A percentile compares a stretch with the other conserved stretches of the same genome.
Conservation (phyloP, 2,329 filamentous ascomycete genomes). For the Verticillium klebahnii region DNA sequence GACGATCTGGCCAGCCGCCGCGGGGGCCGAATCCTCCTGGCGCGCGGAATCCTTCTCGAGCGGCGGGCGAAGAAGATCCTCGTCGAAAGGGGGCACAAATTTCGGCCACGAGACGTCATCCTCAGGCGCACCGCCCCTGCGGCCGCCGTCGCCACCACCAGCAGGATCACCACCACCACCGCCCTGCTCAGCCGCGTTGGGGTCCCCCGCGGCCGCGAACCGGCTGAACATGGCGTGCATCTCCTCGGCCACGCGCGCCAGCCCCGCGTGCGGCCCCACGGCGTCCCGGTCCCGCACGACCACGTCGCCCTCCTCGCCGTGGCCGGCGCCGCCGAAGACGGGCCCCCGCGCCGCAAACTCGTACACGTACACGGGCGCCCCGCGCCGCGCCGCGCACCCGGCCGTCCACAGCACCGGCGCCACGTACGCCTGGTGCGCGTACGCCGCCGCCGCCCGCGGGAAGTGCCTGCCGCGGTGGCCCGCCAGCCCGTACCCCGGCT, state of each 20-base stretch:
- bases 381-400: conserved; percentile 30
- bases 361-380: conserved; percentile 46
- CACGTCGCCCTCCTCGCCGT: conserved; percentile 40
- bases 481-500: conserved; percentile 19
- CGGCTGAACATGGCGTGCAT: conserved; percentile 40
- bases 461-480: conserved; percentile 46
- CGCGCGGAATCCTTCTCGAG: neutral
- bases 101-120: conserved; percentile 31
- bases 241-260: conserved; percentile 28
- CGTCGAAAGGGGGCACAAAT: conserved; percentile 35
- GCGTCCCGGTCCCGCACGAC: conserved; percentile 36
- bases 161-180: conserved; percentile 3
- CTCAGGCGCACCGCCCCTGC: conserved; percentile 1
- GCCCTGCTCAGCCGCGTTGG: neutral
- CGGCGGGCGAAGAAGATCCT: neutral
- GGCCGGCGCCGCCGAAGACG: conserved; percentile 34
- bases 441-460: conserved; percentile 53
- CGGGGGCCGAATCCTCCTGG: neutral
- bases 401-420: conserved; percentile 59
- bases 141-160: conserved; percentile 3
- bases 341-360: conserved; percentile 49
- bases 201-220: conserved; percentile 24
- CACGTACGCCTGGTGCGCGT: conserved; percentile 61
- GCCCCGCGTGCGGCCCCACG: conserved; percentile 28
- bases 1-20: conserved; percentile 31